phyloP scores from a whole-genome alignment of 441 rosid genomes.

The Codiaeum variegatum region DNA sequence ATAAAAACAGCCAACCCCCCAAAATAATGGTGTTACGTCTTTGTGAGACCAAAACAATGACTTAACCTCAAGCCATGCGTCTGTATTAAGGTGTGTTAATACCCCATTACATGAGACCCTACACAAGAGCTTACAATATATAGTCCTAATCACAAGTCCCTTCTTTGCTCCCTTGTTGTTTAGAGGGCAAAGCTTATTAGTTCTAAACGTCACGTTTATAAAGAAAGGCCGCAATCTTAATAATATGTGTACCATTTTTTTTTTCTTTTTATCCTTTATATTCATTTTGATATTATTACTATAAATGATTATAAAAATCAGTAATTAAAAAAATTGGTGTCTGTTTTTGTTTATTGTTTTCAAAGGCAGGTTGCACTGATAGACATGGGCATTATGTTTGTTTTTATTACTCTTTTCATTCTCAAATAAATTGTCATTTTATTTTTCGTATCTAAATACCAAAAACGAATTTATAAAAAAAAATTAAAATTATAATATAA shows the following conservation, averaged over 20 bases:
- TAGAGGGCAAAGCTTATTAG: conserved; percentile 4
- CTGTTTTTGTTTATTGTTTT: conserved; percentile 10
- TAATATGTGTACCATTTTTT: neutral
- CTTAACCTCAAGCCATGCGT: conserved; percentile 35
- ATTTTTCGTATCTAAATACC: no score
- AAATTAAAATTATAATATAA: no score
- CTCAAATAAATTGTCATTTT: no score
- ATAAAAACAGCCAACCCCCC: conserved; percentile 27
- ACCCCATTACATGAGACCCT: conserved; percentile 24
- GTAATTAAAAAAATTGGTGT: neutral
- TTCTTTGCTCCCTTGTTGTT: conserved; percentile 12
- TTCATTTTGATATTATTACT: neutral
- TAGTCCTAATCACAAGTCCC: conserved; percentile 39
- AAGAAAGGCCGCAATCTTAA: conserved; percentile 6
- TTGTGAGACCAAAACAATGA: conserved; percentile 39
- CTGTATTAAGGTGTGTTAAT: conserved; percentile 28
- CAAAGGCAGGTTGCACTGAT: conserved; percentile 25
- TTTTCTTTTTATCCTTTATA: neutral
- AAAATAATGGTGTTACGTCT: conserved; percentile 43
- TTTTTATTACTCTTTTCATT: no score
- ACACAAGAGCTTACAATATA: conserved; percentile 19
- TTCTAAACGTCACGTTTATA: neutral
- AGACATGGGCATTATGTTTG: conserved; percentile 25
- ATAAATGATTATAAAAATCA: no score
- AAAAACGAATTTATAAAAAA: no score